Evolutionary conservation across 192 early-diverging fungal species (phyloP).

Genomic region (Irineochytrium annulatum): DNA sequence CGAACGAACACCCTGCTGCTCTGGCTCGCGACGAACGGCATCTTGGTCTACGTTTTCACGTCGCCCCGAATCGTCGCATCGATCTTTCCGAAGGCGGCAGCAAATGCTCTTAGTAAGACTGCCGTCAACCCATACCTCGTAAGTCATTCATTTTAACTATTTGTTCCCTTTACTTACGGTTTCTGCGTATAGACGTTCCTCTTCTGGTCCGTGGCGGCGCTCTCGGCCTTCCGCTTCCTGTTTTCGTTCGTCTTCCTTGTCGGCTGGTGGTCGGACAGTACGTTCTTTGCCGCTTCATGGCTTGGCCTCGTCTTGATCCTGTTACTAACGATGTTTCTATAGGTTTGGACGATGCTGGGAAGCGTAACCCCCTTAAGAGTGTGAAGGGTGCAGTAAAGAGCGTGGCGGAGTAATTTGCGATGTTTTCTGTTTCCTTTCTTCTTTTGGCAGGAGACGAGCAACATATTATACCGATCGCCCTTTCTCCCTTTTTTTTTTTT

Average conservation of each 20-base stretch:
- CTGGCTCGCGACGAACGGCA: slow-evolving; percentile 38
- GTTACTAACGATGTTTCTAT: too few relatives aligned
- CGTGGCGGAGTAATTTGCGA: too few relatives aligned
- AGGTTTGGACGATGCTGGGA: too few relatives aligned
- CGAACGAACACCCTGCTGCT: slow-evolving; percentile 40
- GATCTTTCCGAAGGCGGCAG: slow-evolving; percentile 20
- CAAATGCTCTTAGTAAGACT: slow-evolving; percentile 10
- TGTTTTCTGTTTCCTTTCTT: too few relatives aligned
- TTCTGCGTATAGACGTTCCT: slow-evolving; percentile 21
- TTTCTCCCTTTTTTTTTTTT: too few relatives aligned
- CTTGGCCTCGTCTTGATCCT: too few relatives aligned
- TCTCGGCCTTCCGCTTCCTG: slow-evolving; percentile 33
- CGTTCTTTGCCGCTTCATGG: too few relatives aligned
- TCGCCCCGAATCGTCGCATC: slow-evolving; percentile 16
- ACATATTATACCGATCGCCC: too few relatives aligned
- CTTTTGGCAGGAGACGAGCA: too few relatives aligned
- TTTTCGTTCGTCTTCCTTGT: slow-evolving; percentile 29
- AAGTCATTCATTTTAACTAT: slow-evolving; percentile 29
- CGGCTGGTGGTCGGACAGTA: slow-evolving; percentile 32
- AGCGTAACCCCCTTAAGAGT: too few relatives aligned
- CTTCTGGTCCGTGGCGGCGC: slow-evolving; percentile 58
- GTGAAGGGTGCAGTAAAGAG: too few relatives aligned
- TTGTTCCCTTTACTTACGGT: slow-evolving; percentile 2
- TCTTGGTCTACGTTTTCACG: slow-evolving; percentile 40
- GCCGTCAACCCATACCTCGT: slow-evolving; percentile 27